Evolutionary conservation across 257 asterid species (phyloP).

Genomic region (Plectranthus barbatus): DNA sequence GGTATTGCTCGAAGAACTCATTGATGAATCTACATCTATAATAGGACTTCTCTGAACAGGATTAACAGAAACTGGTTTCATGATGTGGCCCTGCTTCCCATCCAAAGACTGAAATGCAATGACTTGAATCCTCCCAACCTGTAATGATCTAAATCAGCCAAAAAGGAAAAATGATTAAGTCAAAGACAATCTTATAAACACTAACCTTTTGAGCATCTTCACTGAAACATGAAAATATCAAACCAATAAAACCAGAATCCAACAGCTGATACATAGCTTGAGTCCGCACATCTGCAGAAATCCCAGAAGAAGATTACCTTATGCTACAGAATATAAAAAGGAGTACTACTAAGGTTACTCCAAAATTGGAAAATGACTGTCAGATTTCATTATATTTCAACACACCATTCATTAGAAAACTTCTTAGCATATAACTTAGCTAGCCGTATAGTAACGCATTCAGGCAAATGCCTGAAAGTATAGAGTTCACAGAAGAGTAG

Average conservation of each 20-base stretch:
- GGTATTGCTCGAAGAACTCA: conserved; percentile 58
- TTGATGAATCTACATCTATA: conserved; percentile 59
- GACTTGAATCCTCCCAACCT: conserved; percentile 98
- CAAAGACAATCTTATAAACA: not conserved
- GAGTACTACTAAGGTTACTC: not conserved
- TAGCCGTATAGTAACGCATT: not conserved
- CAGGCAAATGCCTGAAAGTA: not conserved
- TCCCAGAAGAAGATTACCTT: conserved; percentile 12
- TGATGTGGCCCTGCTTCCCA: conserved; percentile 69
- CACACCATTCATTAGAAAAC: not conserved
- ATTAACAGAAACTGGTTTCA: conserved; percentile 56
- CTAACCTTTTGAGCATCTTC: conserved; percentile 96
- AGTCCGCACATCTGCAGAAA: conserved; percentile 79
- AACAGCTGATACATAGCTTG: conserved; percentile 98
- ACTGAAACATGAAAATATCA: conserved; percentile 96
- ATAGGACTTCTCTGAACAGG: conserved; percentile 44
- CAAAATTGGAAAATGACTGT: not conserved
- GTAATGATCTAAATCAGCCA: conserved; percentile 17
- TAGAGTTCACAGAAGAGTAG: not conserved
- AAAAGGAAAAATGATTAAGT: not conserved
- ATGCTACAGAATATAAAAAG: not conserved
- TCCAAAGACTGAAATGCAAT: conserved; percentile 94
- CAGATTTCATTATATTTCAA: not conserved
- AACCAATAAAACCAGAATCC: conserved; percentile 96
- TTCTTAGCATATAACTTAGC: not conserved